Evolutionary conservation across 805 yeast species (phyloP), one percentile per base, ranked within the genome.

Genomic region (Nakazawaea wickerhamii): DNA sequence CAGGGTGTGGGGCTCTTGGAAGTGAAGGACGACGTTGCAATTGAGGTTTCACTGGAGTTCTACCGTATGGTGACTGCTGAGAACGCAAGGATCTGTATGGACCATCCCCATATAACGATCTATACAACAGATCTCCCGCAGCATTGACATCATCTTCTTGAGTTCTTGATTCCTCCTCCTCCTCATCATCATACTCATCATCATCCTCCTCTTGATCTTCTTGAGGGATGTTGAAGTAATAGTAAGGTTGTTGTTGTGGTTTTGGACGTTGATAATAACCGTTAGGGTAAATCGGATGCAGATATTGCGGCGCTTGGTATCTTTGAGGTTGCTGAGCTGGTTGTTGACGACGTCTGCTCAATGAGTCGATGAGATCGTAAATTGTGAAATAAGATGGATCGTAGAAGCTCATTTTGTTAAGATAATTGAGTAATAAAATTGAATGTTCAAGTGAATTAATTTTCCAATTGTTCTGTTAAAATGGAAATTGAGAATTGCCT

Each of bases 71-170:
- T 2, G 25, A 10, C n/a, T 15, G 30, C 11, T 38, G 25, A 22
- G 28, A 9, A 4, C 41, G 15, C 8, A 17, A 7, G 26, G 33
- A 13, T 9, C 20, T 26, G 34, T 38, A 38, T 21, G 46, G 46
- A 9, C 37, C 42, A 25, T 38, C 43, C n/a, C 46, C 46, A 30
- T 43, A 43, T 22, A 43, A 30, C 4, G 46, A 43, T 34, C 46
- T 38, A 28, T 43, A 38, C 30, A 43, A 43, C 4, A 25, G 15
- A 30, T 38, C 32, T 5, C 23, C 15, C 7, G 34, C 31, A 25
- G 27, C 40, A 5, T 5, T 28, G n/a, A 19, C 28, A 10, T 38
- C 35, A 14, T 38, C 43, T 6, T 33, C 23, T 7, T 10, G 15
- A 28, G n/a, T n/a, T n/a, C n/a, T n/a, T n/a, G n/a, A n/a, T 19